Percentiles rank a stretch among this genome's conserved stretches.
phyloP scores from a whole-genome alignment of 106 monocot species.

The Dendrobium chrysotoxum region DNA sequence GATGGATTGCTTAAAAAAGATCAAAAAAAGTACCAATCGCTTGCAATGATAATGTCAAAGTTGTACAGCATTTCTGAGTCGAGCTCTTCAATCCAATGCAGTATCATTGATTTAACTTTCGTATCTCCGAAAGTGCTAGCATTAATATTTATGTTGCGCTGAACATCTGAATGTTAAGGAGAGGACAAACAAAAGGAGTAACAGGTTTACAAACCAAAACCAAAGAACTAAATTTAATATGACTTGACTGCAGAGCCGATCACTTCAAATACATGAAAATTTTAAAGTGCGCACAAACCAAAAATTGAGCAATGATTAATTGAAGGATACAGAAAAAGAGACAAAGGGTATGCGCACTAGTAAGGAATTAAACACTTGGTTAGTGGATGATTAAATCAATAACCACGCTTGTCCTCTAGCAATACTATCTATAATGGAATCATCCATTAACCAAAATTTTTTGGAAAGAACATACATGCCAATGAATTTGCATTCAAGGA shows the following conservation, averaged over 20 bases:
- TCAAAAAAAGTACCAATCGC: slow-evolving; percentile 67
- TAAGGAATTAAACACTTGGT: neutral
- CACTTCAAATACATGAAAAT: neutral
- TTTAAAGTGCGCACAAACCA: neutral
- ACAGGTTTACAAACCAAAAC: neutral
- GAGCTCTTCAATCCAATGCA: slow-evolving; percentile 75
- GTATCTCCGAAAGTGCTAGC: slow-evolving; percentile 53
- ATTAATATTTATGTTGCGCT: slow-evolving; percentile 60
- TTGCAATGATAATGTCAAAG: slow-evolving; percentile 92
- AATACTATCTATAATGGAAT: slow-evolving; percentile 1
- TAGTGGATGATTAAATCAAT: no score
- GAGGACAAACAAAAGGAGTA: neutral
- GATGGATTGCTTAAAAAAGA: neutral
- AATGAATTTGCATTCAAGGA: neutral
- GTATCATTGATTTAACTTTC: slow-evolving; percentile 50
- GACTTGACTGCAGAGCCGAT: neutral
- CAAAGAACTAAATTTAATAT: neutral
- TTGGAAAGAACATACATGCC: neutral
- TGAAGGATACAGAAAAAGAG: no score
- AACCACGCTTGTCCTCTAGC: neutral
- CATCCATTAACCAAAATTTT: neutral
- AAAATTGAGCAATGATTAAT: neutral
- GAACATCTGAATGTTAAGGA: slow-evolving; percentile 66
- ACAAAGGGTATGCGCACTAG: neutral
- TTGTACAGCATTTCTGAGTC: slow-evolving; percentile 36